Evolutionary conservation across 2,329 filamentous ascomycete genomes (phyloP), one percentile per base, ranked within the genome.

Genomic region (Exserohilum turcica): DNA sequence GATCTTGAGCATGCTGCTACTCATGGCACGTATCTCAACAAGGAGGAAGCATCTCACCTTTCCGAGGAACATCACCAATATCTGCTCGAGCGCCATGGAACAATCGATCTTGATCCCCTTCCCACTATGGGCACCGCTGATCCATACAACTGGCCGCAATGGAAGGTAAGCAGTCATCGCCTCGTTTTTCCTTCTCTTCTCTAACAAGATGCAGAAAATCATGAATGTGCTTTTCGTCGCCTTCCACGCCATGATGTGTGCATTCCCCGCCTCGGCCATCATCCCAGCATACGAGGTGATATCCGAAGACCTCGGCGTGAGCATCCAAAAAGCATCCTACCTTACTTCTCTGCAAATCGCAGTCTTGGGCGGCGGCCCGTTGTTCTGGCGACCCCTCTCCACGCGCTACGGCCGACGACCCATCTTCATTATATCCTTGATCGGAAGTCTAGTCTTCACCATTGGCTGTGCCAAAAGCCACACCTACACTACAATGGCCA

Each of bases 341-440:
- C 73, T 86, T 12, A 83, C 80, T 0, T 82, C 81, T 0, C 67
- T 84, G n/a, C 78, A 81, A 50, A 84, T 84, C 43, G 79, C 78
- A 5, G 77, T 85, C 9, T 72, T 84, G 0, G 82, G 82, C 8
- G 78, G 72, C 13, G 80, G 77, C 0, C 82, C 83, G 0, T 68
- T 86, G 1, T 77, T 86, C 60, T 86, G 83, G 83, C 78, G 79
- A 33, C 83, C 83, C 0, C 66, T 86, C 1, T 80, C 82, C 0
- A 78, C 81, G 35, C 74, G 77, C 19, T 85, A 77, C 56, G 83
- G 83, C 6, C 78, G 84, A 2, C 77, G 82, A 3, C 82, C 82
- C 0, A 76, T 84, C 21, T 84, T 82, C 66, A 72, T 84, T 27
- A 63, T 83, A 36, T 83, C 81, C 0, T 66, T 81, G 13, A 57